Base-by-base conservation (phyloP, 768 basidiomycete genomes). In the Peribolospora baueri region DNA sequence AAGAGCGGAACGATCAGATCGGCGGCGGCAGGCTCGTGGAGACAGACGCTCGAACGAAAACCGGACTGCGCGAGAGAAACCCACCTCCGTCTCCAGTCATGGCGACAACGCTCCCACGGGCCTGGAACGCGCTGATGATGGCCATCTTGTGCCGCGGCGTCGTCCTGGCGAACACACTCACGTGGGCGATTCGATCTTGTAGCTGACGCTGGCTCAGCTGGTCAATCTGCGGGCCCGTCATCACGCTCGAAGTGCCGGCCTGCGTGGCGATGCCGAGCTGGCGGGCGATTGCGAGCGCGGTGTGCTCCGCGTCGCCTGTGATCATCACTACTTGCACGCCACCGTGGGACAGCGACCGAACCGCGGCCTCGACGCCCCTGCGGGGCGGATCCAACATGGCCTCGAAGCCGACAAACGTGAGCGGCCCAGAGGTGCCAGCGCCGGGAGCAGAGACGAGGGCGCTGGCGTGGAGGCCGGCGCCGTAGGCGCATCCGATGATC, bases 261-360 rank as follows among this genome's bases (percentile, higher is more conserved):
- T 78, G 78, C 37, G 88, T 75, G 8, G 76, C 74, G 61, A 95
- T 69, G 37, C 90, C 90, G 13, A 97, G 75, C 62, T 84, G 74
- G 63, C 76, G 74, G 42, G 87, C 91, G 56, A 93, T 91, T 51
- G 83, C 78, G 42, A 90, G 63, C 3, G 91, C 90, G 0, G 90
- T 97, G 54, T 80, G 74, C 67, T 88, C 85, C 42, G 87, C 80
- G 62, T 97, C 90, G 4, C 90, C 90, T 0, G 91, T 95, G 64
- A 95, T 93, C 90, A 97, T 95, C 48, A 95, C 81, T n/a, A 95
- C 80, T 62, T 90, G 86, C 51, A 97, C 82, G 4, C 88, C 86
- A 37, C 83, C 88, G 38, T 72, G 69, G 63, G 88, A 84, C 42
- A 95, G 71, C 39, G 82, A 69, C 45, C 73, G 74, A 59, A 97